Evolutionary conservation across 2,329 filamentous ascomycete genomes (phyloP).

Genomic region (Penicillium sp.): DNA sequence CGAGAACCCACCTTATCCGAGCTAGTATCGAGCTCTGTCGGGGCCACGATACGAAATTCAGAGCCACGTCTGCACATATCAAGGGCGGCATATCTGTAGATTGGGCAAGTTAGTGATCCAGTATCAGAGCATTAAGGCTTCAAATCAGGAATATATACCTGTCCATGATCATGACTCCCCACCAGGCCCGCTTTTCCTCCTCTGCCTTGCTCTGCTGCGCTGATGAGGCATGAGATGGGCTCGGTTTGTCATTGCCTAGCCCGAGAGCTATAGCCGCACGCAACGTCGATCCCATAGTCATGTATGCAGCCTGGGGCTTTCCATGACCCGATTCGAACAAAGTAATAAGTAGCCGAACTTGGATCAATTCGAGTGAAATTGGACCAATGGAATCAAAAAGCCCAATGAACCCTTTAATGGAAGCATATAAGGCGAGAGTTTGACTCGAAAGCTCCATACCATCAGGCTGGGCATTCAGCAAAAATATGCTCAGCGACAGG

Average conservation of each 20-base stretch:
- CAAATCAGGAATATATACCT: neutral
- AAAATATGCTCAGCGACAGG: neutral
- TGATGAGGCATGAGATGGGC: neutral
- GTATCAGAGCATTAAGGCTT: neutral
- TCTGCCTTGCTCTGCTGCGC: neutral
- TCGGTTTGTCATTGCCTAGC: neutral
- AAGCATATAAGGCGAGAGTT: neutral
- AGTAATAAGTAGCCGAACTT: neutral
- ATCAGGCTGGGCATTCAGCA: neutral
- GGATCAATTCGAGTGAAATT: neutral
- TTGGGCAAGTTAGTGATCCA: neutral
- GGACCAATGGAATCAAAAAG: neutral
- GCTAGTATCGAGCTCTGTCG: neutral
- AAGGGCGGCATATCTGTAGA: neutral
- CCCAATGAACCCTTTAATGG: neutral
- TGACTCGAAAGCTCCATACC: neutral
- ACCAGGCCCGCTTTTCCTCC: neutral
- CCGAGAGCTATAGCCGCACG: neutral
- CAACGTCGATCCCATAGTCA: neutral
- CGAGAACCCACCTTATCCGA: neutral
- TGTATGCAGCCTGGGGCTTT: neutral
- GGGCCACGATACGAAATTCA: neutral
- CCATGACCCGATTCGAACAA: neutral
- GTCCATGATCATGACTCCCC: neutral
- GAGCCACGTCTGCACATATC: neutral